A percentile compares a stretch with the other conserved stretches of the same genome.
These are phyloP conservation scores for Trifolium subterraneum DNA, from an alignment of 306 rosid genomes.

Conservation along the genomic window DNA sequence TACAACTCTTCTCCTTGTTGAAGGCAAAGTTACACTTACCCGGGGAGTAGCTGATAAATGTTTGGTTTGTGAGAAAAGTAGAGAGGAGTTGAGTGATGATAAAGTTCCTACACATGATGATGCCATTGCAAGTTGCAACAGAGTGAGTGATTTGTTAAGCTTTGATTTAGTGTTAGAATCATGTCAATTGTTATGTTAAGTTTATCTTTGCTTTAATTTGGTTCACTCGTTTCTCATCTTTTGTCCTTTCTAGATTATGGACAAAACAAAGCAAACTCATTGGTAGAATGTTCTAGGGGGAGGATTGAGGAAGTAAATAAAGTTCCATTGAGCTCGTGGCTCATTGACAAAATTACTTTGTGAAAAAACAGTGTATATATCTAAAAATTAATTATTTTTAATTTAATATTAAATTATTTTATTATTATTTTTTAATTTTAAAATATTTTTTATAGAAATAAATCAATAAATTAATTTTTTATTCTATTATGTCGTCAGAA, in stretches of 20 bases:
- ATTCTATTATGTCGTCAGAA: too few species aligned
- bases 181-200: not conserved
- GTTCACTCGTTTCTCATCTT: slow-evolving; percentile 57
- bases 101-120: slow-evolving; percentile 41
- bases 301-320: not conserved
- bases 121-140: slow-evolving; percentile 49
- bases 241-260: slow-evolving; percentile 16
- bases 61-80: slow-evolving; percentile 39
- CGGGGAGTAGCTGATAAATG: not conserved
- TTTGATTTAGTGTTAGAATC: slow-evolving; percentile 15
- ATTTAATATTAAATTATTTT: too few species aligned
- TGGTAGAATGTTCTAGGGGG: slow-evolving; percentile 5
- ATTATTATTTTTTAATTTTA: too few species aligned
- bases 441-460: too few species aligned
- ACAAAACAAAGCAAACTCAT: not conserved
- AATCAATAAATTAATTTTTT: too few species aligned
- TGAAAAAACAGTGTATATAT: too few species aligned
- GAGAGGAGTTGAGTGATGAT: slow-evolving; percentile 23
- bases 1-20: slow-evolving; percentile 39
- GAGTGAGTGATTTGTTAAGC: not conserved
- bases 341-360: too few species aligned
- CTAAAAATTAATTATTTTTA: too few species aligned
- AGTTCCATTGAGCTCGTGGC: not conserved
- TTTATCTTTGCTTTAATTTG: slow-evolving; percentile 19
- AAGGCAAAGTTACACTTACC: not conserved